phyloP scores from a whole-genome alignment of 1,284 basidiomycete genomes.

The Acaromyces ingoldii region DNA sequence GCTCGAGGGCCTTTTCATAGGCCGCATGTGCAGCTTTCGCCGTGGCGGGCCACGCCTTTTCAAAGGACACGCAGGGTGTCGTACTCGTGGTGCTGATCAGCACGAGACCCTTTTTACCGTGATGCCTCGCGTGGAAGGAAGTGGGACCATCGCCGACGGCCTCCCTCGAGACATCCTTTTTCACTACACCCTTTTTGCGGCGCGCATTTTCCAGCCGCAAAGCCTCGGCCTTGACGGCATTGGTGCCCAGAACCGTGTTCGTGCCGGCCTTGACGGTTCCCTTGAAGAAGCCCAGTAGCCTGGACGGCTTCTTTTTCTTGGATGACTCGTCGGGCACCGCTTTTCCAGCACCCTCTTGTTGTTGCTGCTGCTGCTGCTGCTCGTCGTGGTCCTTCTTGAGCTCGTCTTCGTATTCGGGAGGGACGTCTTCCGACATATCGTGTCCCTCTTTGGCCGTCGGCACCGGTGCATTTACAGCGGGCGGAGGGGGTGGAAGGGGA shows the following conservation, averaged over 20 bases:
- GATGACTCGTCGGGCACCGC: slow-evolving; percentile 7
- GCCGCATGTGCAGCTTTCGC: slow-evolving; percentile 14
- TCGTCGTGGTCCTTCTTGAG: slow-evolving; percentile 28
- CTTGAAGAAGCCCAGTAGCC: slow-evolving; percentile 38
- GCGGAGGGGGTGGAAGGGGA: slow-evolving; percentile 56
- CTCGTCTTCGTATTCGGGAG: slow-evolving; percentile 37
- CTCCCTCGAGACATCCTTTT: slow-evolving; percentile 16
- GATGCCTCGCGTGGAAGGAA: slow-evolving; percentile 37
- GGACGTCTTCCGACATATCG: slow-evolving; percentile 24
- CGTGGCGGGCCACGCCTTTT: slow-evolving; percentile 15
- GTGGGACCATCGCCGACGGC: slow-evolving; percentile 32
- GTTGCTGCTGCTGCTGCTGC: too few relatives aligned
- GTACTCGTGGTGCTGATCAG: slow-evolving; percentile 48
- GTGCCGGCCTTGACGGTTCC: slow-evolving; percentile 41
- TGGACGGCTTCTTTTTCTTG: slow-evolving; percentile 27
- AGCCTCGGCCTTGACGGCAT: slow-evolving; percentile 45
- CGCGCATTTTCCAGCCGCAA: slow-evolving; percentile 42
- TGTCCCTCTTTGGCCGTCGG: slow-evolving; percentile 18
- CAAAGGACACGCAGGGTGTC: slow-evolving; percentile 44
- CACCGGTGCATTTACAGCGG: slow-evolving; percentile 29
- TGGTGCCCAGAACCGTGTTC: slow-evolving; percentile 43
- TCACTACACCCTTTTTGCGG: slow-evolving; percentile 42
- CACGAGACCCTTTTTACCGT: slow-evolving; percentile 42
- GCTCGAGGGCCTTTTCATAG: neutral
- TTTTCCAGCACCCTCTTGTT: slow-evolving; percentile 17